phyloP scores from a whole-genome alignment of 2,329 filamentous ascomycete species.

The Claviceps citrina region DNA sequence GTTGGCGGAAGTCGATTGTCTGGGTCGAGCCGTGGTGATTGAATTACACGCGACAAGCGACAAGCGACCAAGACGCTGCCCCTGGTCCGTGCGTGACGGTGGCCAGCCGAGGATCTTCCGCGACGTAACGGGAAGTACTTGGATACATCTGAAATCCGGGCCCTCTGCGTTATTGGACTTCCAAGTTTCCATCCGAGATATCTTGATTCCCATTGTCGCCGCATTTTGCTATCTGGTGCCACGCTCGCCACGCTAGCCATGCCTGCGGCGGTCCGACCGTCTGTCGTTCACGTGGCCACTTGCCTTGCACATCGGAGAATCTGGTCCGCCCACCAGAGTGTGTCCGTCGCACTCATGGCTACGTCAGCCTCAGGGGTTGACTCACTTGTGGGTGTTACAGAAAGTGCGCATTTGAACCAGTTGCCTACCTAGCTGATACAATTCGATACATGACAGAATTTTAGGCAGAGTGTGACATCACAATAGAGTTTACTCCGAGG shows the following conservation, averaged over 20 bases:
- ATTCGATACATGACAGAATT: not conserved
- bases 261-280: not conserved
- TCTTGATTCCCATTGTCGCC: not conserved
- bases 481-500: too few relatives aligned
- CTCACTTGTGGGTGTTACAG: constrained; percentile 1
- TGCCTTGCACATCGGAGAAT: not conserved
- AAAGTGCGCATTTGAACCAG: not conserved
- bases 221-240: not conserved
- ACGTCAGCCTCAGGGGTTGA: constrained; percentile 1
- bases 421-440: too few relatives aligned
- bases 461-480: constrained; percentile 1
- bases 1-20: not conserved
- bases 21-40: too few relatives aligned
- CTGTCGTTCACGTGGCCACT: not conserved
- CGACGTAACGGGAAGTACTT: too few relatives aligned
- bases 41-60: too few relatives aligned
- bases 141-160: too few relatives aligned
- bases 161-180: too few relatives aligned
- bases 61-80: too few relatives aligned
- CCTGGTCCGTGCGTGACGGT: not conserved
- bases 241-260: not conserved
- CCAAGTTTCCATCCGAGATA: not conserved
- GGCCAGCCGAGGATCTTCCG: not conserved
- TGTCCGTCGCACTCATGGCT: not conserved
- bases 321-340: constrained; percentile 1